These are phyloP conservation scores for Eurotiales sp. DNA, from an alignment of 2,329 filamentous ascomycete species.

Conservation along the genomic window DNA sequence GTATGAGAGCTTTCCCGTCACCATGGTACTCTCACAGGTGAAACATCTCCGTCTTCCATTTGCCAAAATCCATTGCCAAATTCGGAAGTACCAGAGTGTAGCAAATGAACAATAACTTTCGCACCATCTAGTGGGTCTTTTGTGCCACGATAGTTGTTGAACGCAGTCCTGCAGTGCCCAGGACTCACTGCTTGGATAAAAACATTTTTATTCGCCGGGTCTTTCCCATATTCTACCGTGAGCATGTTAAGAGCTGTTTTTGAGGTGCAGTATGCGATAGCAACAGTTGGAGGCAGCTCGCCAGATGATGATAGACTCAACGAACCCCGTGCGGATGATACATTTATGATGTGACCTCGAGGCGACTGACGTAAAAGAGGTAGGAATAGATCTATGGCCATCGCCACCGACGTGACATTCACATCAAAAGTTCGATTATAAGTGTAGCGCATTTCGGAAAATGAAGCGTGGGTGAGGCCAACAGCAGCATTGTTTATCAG, in stretches of 20 bases:
- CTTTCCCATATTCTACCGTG: neutral
- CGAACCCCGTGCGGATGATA: neutral
- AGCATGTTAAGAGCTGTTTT: neutral
- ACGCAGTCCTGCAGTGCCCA: neutral
- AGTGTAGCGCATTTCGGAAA: neutral
- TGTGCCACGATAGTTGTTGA: neutral
- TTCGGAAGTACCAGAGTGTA: neutral
- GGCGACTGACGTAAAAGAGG: neutral
- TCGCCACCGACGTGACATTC: neutral
- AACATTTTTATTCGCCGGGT: neutral
- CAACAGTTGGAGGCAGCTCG: neutral
- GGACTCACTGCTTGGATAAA: neutral
- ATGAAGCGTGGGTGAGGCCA: neutral
- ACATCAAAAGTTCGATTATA: neutral
- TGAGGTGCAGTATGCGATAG: neutral
- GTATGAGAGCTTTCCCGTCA: too few species aligned
- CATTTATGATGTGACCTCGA: neutral
- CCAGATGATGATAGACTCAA: neutral
- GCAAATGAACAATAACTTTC: neutral
- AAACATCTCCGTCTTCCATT: neutral
- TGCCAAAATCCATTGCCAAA: neutral
- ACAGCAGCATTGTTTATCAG: conserved; percentile 5
- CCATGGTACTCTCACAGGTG: too few species aligned
- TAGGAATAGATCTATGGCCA: neutral
- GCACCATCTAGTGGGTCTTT: neutral